phyloP scores from a whole-genome alignment of 2,329 filamentous ascomycete genomes.

The Diaporthe velutina region DNA sequence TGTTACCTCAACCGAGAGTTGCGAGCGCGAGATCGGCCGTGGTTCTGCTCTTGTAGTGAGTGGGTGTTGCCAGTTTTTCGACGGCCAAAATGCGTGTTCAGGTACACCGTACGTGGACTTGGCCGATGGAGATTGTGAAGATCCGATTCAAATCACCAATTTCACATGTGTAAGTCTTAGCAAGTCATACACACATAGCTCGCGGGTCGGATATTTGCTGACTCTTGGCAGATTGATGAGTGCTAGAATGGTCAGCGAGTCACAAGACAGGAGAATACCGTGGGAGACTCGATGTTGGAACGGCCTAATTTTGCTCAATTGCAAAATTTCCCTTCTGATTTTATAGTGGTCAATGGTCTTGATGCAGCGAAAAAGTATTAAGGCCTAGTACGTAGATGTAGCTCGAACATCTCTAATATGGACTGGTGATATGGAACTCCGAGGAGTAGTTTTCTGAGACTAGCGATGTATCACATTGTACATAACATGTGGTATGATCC shows the following conservation, averaged over 20 bases:
- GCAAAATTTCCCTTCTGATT: too few species aligned
- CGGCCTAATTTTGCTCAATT: too few species aligned
- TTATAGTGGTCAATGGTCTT: too few species aligned
- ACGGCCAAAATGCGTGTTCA: not conserved
- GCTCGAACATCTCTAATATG: too few species aligned
- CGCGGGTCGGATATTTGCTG: not conserved
- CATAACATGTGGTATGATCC: too few species aligned
- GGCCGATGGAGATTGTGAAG: not conserved
- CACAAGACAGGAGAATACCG: too few species aligned
- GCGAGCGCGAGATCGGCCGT: not conserved
- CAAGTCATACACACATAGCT: not conserved
- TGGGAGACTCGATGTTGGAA: too few species aligned
- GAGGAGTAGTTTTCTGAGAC: too few species aligned
- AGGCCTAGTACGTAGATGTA: too few species aligned
- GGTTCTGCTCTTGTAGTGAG: not conserved
- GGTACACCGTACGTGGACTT: not conserved
- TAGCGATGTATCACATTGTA: too few species aligned
- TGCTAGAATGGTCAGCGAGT: not conserved
- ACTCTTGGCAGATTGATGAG: not conserved
- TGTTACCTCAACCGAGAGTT: not conserved
- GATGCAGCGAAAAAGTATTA: too few species aligned
- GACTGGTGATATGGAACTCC: too few species aligned
- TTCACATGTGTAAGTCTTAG: not conserved
- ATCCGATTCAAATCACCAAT: not conserved
- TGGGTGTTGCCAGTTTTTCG: constrained; percentile 7